Evolutionary conservation across 179 eudicot genomes (phyloP).

Genomic region (Silene vulgaris): DNA sequence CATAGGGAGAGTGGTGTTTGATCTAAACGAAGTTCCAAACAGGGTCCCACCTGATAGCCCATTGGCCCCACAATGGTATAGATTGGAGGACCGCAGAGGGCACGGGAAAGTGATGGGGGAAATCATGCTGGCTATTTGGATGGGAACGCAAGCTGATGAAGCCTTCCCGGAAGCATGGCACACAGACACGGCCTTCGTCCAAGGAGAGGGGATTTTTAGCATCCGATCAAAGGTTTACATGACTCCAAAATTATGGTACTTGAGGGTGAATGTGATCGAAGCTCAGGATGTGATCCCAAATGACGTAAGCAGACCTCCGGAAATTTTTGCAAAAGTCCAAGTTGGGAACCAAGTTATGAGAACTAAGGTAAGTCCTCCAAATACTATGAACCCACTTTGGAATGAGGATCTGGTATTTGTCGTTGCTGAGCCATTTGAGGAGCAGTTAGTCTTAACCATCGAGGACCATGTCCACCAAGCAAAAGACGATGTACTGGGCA

Average conservation of each 20-base stretch:
- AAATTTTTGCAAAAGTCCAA: constrained; percentile 34
- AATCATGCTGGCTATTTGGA: constrained; percentile 39
- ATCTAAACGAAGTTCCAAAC: constrained; percentile 37
- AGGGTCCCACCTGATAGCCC: constrained; percentile 43
- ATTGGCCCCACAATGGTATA: constrained; percentile 40
- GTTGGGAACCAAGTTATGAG: constrained; percentile 37
- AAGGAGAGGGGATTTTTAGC: constrained; percentile 36
- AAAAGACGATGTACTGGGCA: constrained; percentile 39
- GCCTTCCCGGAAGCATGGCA: constrained; percentile 44
- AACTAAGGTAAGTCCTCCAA: constrained; percentile 31
- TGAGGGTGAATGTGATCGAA: constrained; percentile 38
- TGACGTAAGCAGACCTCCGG: constrained; percentile 31
- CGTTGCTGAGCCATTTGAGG: constrained; percentile 43
- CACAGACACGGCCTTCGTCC: constrained; percentile 38
- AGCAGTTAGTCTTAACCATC: constrained; percentile 31
- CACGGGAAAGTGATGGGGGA: constrained; percentile 38
- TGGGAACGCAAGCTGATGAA: constrained; percentile 44
- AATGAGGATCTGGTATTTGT: constrained; percentile 37
- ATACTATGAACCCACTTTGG: constrained; percentile 32
- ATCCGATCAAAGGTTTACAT: constrained; percentile 40
- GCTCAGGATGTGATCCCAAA: constrained; percentile 37
- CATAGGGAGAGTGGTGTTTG: constrained; percentile 34
- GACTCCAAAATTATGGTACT: constrained; percentile 40
- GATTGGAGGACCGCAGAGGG: constrained; percentile 37
- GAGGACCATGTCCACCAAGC: constrained; percentile 33